Evolutionary conservation across 805 yeast genomes (phyloP).

Genomic region (Wickerhamiella musiphila): DNA sequence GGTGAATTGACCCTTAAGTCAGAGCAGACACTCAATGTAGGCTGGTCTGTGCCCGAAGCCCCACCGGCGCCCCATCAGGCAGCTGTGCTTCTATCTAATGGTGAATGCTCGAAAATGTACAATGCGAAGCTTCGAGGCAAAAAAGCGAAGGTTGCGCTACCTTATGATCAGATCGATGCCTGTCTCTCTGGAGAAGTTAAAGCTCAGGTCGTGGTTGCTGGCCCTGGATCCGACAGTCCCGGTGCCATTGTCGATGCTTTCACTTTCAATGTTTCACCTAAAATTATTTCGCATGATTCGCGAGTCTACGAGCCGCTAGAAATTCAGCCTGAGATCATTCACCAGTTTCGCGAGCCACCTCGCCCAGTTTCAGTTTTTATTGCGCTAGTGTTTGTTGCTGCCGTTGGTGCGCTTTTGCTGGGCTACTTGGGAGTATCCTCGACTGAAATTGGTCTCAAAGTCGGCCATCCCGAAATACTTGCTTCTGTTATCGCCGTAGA

Average conservation of each 20-base stretch:
- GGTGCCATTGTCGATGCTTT: conserved; percentile 10
- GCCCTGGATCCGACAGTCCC: conserved; percentile 9
- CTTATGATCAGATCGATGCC: conserved; percentile 18
- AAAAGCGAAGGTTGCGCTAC: conserved; percentile 18
- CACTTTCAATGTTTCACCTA: conserved; percentile 5
- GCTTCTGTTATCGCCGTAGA: conserved; percentile 34
- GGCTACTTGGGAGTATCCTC: conserved; percentile 16
- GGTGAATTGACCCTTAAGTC: conserved; percentile 6
- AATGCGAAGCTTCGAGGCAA: conserved; percentile 20
- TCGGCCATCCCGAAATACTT: conserved; percentile 29
- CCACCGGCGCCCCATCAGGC: conserved; percentile 12
- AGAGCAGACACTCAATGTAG: conserved; percentile 11
- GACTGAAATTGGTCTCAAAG: conserved; percentile 14
- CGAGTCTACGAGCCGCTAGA: conserved; percentile 18
- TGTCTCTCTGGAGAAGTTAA: conserved; percentile 15
- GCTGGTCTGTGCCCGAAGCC: conserved; percentile 10
- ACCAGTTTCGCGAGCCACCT: conserved; percentile 40
- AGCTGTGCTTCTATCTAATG: conserved; percentile 7
- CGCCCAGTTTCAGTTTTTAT: conserved; percentile 33
- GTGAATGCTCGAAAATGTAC: conserved; percentile 6
- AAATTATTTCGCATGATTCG: conserved; percentile 2
- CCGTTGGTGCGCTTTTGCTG: conserved; percentile 28
- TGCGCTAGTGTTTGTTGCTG: conserved; percentile 34
- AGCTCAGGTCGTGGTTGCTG: conserved; percentile 17
- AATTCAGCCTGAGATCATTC: conserved; percentile 42